These are phyloP conservation scores for Piper longum DNA, from an alignment of 164 flowering plant genomes.

Conservation along the genomic window DNA sequence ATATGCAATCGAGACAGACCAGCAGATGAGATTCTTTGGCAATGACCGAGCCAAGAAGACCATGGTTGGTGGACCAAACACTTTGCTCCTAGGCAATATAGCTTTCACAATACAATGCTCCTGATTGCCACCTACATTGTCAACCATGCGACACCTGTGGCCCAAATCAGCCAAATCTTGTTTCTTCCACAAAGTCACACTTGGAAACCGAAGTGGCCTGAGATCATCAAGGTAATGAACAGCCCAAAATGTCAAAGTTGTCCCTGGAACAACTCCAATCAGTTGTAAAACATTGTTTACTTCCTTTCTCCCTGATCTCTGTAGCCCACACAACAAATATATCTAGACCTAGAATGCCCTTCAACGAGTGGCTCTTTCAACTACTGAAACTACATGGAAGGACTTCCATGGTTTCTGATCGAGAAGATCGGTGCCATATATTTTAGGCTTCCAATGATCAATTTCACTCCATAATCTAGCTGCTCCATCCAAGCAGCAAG, in stretches of 20 bases:
- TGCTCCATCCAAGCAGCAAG: constrained; percentile 86
- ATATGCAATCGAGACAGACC: constrained; percentile 49
- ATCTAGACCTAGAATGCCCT: constrained; percentile 51
- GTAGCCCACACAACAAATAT: constrained; percentile 54
- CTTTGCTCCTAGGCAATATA: constrained; percentile 31
- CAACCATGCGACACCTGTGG: constrained; percentile 9
- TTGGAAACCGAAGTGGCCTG: constrained; percentile 70
- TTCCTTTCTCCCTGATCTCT: constrained; percentile 28
- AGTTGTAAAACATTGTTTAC: constrained; percentile 12
- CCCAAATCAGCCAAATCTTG: constrained; percentile 22
- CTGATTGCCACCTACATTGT: constrained; percentile 8
- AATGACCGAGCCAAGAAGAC: constrained; percentile 56
- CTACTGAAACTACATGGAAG: constrained; percentile 58
- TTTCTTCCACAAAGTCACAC: constrained; percentile 75
- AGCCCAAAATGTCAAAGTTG: constrained; percentile 56
- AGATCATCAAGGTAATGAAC: constrained; percentile 84
- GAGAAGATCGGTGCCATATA: constrained; percentile 29
- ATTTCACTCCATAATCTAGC: constrained; percentile 86
- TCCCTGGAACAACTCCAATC: constrained; percentile 56
- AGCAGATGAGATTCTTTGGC: constrained; percentile 43
- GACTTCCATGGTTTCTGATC: constrained; percentile 31
- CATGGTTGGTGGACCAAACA: constrained; percentile 49
- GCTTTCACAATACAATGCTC: constrained; percentile 31
- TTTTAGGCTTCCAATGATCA: constrained; percentile 47
- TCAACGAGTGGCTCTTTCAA: constrained; percentile 55